phyloP scores from a whole-genome alignment of 2,329 filamentous ascomycete species.

The Huntiella moniliformis region DNA sequence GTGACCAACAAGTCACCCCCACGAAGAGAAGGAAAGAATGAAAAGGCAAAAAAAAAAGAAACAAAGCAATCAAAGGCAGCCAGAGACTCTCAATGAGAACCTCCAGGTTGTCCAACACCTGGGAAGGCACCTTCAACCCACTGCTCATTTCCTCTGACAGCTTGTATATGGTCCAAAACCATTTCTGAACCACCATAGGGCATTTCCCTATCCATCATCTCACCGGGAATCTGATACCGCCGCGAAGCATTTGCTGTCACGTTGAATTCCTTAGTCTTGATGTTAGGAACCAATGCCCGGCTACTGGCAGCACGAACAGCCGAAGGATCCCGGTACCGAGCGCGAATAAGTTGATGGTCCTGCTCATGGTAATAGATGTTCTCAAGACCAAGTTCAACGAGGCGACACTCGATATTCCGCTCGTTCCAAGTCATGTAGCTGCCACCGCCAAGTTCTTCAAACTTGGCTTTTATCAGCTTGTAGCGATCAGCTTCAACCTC shows the following conservation, averaged over 20 bases:
- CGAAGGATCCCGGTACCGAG: neutral
- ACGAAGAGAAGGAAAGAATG: neutral
- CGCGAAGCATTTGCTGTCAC: neutral
- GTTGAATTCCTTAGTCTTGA: neutral
- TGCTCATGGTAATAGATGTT: conserved; percentile 18
- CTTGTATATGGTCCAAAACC: too few relatives aligned
- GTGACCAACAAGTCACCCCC: neutral
- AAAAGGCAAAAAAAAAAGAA: neutral
- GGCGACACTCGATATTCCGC: conserved; percentile 29
- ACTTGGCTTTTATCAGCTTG: conserved; percentile 23
- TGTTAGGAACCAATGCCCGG: neutral
- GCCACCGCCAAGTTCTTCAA: conserved; percentile 32
- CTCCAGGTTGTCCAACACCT: neutral
- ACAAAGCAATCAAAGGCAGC: neutral
- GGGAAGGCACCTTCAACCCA: neutral
- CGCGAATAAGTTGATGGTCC: conserved; percentile 7
- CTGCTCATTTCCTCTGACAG: too few relatives aligned
- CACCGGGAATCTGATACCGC: too few relatives aligned
- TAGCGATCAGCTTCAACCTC: conserved; percentile 26
- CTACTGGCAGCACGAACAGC: neutral
- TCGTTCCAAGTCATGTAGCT: conserved; percentile 29
- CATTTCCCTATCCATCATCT: too few relatives aligned
- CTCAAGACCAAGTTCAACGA: conserved; percentile 29
- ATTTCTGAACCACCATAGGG: too few relatives aligned
- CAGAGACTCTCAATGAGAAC: neutral